Percentiles rank a stretch among this genome's conserved stretches.
phyloP scores from a whole-genome alignment of 495 filamentous ascomycete genomes.

The Penicillium arizonense region DNA sequence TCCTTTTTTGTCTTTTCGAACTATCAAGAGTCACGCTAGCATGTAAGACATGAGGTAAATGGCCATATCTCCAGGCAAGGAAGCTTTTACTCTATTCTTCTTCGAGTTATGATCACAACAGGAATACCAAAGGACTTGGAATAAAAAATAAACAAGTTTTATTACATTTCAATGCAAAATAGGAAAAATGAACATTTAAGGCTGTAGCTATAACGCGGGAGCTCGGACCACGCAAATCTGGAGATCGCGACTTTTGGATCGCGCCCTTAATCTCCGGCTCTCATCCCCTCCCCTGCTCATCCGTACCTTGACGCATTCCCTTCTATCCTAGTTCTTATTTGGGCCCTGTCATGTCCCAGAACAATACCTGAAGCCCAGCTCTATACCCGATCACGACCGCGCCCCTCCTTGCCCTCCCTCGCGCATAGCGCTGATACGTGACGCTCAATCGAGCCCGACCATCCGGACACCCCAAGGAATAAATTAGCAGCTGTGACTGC shows the following conservation, averaged over 20 bases:
- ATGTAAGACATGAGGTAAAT: no score
- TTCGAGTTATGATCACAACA: background rate
- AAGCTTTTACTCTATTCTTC: no score
- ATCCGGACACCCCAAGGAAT: background rate
- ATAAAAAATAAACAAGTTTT: no score
- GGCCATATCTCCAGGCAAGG: no score
- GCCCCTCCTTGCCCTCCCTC: background rate
- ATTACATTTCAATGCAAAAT: background rate
- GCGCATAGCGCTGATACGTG: conserved; percentile 2
- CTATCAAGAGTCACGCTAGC: no score
- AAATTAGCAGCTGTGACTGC: conserved; percentile 5
- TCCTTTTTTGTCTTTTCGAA: no score
- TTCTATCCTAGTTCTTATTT: background rate
- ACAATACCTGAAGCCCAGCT: background rate
- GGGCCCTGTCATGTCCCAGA: background rate
- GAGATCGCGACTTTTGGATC: conserved; percentile 45
- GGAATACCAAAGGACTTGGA: background rate
- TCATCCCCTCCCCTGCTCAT: conserved; percentile 5
- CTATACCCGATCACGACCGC: background rate
- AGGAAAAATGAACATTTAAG: no score
- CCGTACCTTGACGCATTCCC: background rate
- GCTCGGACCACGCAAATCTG: conserved; percentile 42
- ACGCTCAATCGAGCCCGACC: background rate
- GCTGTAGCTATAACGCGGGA: conserved; percentile 17
- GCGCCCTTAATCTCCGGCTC: conserved; percentile 21